phyloP scores from a whole-genome alignment of 2,329 filamentous ascomycete species.

The Trichophyton mentagrophytes region DNA sequence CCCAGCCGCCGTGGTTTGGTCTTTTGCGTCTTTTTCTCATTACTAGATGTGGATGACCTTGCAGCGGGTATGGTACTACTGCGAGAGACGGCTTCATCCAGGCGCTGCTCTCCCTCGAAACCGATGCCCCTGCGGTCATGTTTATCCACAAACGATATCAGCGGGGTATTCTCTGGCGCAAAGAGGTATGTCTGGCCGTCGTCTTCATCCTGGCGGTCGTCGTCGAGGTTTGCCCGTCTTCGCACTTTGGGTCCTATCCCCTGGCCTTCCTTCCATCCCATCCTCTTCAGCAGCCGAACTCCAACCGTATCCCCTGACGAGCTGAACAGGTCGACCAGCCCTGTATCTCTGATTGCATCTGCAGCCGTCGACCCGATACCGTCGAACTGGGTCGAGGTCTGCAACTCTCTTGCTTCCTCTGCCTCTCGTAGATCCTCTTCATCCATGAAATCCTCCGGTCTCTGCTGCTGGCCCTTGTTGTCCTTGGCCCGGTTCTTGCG shows the following conservation, averaged over 20 bases:
- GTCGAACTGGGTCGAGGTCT: conserved; percentile 61
- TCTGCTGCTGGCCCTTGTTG: conserved; percentile 44
- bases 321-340: conserved; percentile 60
- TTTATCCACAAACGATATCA: conserved; percentile 40
- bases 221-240: conserved; percentile 57
- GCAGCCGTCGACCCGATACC: conserved; percentile 58
- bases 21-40: conserved; percentile 25
- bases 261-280: conserved; percentile 94
- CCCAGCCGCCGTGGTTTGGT: conserved; percentile 46
- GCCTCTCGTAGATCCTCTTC: conserved; percentile 86
- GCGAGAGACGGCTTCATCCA: background rate
- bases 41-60: conserved; percentile 17
- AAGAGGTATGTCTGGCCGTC: conserved; percentile 56
- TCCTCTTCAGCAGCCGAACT: conserved; percentile 67
- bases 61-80: conserved; percentile 19
- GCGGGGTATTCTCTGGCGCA: conserved; percentile 64
- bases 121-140: conserved; percentile 37
- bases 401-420: conserved; percentile 60
- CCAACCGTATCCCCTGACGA: conserved; percentile 73
- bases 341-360: conserved; percentile 39
- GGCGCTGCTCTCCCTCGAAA: conserved; percentile 27
- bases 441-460: conserved; percentile 92
- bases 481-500: conserved; percentile 64
- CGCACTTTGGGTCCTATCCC: conserved; percentile 80
- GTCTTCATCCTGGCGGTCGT: conserved; percentile 37